Base-by-base conservation (phyloP, 1,284 basidiomycete species). In the Irpex sp. region DNA sequence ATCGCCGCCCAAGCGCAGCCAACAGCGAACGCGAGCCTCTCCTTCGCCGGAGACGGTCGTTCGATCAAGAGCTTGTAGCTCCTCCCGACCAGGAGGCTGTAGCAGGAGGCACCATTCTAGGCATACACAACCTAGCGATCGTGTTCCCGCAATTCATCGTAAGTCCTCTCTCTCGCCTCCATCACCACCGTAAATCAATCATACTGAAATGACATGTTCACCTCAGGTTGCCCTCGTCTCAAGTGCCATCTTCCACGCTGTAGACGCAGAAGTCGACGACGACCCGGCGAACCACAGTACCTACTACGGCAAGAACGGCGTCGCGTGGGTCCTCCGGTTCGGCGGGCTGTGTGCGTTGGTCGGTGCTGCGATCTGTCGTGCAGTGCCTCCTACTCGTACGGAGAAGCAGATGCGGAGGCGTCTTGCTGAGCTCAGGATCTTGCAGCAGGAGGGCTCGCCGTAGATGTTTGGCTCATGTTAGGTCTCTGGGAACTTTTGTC, bases 41-140 rank as follows among this genome's bases (percentile, higher is more conserved):
- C 19, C 69, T 91, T n/a, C 81, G 88, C 53, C 69, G 71, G 7
- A 82, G 82, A 52, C 86, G 85, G 45, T 91, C 91, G 5, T 82
- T 83, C 55, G 78, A 83, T 57, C 82, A 82, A 58, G 71, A 74
- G 48, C 76, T 80, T 48, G 79, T 81, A 57, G 74, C 79, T 51
- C 37, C 58, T 1, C 39, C 63, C 6, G 66, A 67, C 18, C 74
- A 74, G 4, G 76, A 82, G 48, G 83, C 85, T 14, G 78, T 91
- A 54, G 90, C 93, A 0, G 95, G 96, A n/a, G 96, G 96, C 1
- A 96, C 94, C 2, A 89, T 98, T 54, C 82, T 98, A 54, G 96
- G 96, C 3, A 96, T 98, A 49, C 96, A 98, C 73, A 98, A 98
- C 69, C 79, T 98, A 6, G 92, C 95, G 3, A 94, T 96, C 64